Evolutionary conservation across 345 rosid species (phyloP).

Genomic region (Raphanus sativus): DNA sequence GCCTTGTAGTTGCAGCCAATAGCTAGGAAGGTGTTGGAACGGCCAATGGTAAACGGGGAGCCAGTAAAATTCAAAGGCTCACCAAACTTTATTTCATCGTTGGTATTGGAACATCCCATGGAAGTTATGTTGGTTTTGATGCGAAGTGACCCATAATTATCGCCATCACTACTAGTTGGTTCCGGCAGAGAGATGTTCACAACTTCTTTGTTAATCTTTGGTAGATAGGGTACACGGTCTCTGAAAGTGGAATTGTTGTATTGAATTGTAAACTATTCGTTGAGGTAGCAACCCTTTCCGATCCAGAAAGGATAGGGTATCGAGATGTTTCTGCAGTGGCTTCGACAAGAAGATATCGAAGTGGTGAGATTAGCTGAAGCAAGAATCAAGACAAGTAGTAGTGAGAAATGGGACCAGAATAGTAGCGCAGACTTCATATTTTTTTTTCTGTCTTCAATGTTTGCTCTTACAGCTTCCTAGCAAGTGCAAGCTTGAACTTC

Average conservation of each 20-base stretch:
- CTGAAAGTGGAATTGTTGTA: neutral
- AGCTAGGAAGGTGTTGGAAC: neutral
- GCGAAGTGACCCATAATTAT: neutral
- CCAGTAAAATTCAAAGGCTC: neutral
- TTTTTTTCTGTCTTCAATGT: neutral
- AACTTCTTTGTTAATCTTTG: neutral
- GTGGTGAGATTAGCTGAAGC: neutral
- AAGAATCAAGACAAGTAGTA: slow-evolving; percentile 3
- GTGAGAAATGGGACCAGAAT: slow-evolving; percentile 9
- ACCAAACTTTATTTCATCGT: neutral
- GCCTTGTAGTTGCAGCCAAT: neutral
- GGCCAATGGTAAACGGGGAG: neutral
- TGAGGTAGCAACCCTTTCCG: slow-evolving; percentile 21
- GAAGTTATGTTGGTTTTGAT: neutral
- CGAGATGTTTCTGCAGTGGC: slow-evolving; percentile 36
- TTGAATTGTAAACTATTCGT: neutral
- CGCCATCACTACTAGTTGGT: too few relatives aligned
- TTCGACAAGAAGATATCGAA: slow-evolving; percentile 25
- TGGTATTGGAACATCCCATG: neutral
- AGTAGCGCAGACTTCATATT: slow-evolving; percentile 13
- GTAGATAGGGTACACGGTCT: neutral
- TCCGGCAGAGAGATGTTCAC: neutral
- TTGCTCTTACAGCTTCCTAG: neutral
- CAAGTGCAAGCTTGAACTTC: too few relatives aligned
- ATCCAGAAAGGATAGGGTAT: slow-evolving; percentile 50